Evolutionary conservation across 352 stramenopile species (phyloP).

Genomic region (Globisporangium paroecandrum): DNA sequence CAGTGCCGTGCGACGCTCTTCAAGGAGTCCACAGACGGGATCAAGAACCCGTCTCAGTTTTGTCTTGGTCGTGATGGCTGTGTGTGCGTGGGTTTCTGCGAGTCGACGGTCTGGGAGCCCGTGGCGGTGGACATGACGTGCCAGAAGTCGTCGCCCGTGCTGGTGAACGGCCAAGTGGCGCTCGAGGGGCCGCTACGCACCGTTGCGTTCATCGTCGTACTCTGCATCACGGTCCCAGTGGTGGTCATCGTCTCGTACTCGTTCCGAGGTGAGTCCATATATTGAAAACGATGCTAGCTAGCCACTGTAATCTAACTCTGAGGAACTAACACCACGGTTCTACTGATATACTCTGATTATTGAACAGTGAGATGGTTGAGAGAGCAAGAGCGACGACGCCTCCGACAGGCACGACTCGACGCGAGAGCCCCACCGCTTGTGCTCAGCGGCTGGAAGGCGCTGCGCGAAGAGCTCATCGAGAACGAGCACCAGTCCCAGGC

Average conservation of each 20-base stretch:
- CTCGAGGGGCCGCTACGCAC: conserved; percentile 10
- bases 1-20: conserved; percentile 24
- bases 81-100: conserved; percentile 39
- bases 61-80: conserved; percentile 32
- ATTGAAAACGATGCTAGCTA: not conserved
- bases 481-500: conserved; percentile 16
- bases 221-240: conserved; percentile 14
- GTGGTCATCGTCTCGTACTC: conserved; percentile 12
- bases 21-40: conserved; percentile 25
- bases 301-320: no score
- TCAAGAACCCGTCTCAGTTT: conserved; percentile 27
- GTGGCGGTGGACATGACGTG: conserved; percentile 23
- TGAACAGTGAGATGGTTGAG: not conserved
- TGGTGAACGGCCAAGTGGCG: not conserved
- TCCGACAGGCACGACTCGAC: conserved; percentile 7
- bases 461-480: conserved; percentile 23
- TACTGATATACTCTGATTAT: not conserved
- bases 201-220: conserved; percentile 9
- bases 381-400: not conserved
- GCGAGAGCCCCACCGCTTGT: conserved; percentile 13
- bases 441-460: conserved; percentile 23
- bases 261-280: not conserved
- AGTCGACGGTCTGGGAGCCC: conserved; percentile 28
- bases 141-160: conserved; percentile 7
- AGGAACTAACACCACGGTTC: not conserved